Evolutionary conservation across 768 basidiomycete species (phyloP).

Genomic region (Pleurotus pulmonarius): DNA sequence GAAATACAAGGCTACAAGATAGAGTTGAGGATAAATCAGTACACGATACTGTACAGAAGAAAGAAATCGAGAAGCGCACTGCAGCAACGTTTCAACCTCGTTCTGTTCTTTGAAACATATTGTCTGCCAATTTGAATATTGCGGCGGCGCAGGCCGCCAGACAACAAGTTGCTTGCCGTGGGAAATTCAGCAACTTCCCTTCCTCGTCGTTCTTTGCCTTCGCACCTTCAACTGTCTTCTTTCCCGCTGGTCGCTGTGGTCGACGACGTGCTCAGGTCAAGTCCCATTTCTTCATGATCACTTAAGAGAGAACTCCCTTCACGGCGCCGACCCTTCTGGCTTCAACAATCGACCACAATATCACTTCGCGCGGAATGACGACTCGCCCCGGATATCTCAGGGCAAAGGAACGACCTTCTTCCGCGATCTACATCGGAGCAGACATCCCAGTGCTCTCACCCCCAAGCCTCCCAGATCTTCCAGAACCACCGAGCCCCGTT

Average conservation of each 20-base stretch:
- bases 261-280: slow-evolving; percentile 11
- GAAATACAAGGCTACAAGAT: no score
- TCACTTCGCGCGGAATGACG: slow-evolving; percentile 34
- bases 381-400: slow-evolving; percentile 38
- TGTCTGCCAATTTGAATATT: no score
- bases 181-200: neutral
- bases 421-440: slow-evolving; percentile 55
- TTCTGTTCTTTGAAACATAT: no score
- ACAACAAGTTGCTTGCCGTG: neutral
- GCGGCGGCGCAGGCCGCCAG: no score
- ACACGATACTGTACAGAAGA: no score
- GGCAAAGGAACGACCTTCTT: slow-evolving; percentile 51
- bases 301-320: no score
- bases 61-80: no score
- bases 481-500: slow-evolving; percentile 66
- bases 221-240: neutral
- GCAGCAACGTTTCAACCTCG: no score
- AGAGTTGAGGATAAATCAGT: no score
- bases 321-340: neutral
- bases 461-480: slow-evolving; percentile 59
- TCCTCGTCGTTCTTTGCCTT: neutral
- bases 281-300: no score
- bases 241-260: slow-evolving; percentile 13
- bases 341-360: neutral
- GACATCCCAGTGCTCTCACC: slow-evolving; percentile 32